A percentile compares a stretch with the other conserved stretches of the same genome.
Conservation (phyloP, 441 rosid species). For the Populus hybrid region DNA sequence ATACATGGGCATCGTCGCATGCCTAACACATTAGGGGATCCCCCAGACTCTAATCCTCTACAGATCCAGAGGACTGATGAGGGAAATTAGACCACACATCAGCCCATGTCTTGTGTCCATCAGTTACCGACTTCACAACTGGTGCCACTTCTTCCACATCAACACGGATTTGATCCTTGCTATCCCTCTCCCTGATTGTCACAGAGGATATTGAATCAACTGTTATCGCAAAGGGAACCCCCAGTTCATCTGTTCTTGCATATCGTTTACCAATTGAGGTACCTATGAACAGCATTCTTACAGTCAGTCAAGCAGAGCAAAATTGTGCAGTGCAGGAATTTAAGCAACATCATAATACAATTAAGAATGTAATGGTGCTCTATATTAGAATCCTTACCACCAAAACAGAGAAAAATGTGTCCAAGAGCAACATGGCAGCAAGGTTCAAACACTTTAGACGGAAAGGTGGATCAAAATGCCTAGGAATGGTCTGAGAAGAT, state of each 20-base stretch:
- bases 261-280: constrained; percentile 76
- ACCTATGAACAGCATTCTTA: constrained; percentile 33
- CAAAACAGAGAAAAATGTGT: neutral
- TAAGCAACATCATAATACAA: neutral
- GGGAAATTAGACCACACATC: constrained; percentile 52
- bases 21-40: neutral
- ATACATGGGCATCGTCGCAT: neutral
- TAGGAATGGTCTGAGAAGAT: neutral
- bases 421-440: neutral
- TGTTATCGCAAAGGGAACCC: constrained; percentile 78
- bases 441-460: neutral
- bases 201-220: constrained; percentile 57
- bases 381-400: neutral
- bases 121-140: constrained; percentile 50
- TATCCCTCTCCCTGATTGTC: constrained; percentile 71
- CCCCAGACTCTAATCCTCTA: constrained; percentile 29
- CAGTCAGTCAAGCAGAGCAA: neutral
- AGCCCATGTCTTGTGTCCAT: constrained; percentile 56
- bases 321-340: neutral
- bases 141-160: constrained; percentile 44
- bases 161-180: constrained; percentile 73
- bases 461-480: neutral
- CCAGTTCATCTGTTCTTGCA: constrained; percentile 74
- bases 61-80: constrained; percentile 48
- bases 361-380: neutral